Conservation (phyloP, 1,139 yeast species). For the Lodderomyces orthopsilosis region DNA sequence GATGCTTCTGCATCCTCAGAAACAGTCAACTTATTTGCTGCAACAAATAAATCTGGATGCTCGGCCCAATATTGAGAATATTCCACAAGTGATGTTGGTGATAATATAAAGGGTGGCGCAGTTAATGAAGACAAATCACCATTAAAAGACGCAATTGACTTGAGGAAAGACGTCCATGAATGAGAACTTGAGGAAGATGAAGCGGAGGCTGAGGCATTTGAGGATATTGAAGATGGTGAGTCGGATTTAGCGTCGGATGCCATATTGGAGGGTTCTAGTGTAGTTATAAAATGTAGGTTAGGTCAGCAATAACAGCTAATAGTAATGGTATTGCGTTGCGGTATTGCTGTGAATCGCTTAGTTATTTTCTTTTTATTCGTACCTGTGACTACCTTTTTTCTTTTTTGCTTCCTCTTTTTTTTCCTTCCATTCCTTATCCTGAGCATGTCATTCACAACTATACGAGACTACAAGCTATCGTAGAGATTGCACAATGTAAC, state of each 20-base stretch:
- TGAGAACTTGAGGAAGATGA: conserved; percentile 28
- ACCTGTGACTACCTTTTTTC: background rate
- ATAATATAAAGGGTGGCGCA: conserved; percentile 96
- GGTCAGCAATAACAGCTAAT: no score
- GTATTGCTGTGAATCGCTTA: no score
- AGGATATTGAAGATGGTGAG: conserved; percentile 2
- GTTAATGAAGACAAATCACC: conserved; percentile 93
- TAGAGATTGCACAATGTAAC: no score
- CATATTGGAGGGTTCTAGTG: no score
- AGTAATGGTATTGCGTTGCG: no score
- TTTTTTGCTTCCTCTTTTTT: background rate
- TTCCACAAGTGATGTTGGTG: conserved; percentile 85
- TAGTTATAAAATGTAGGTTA: background rate
- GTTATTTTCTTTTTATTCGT: no score
- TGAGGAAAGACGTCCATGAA: conserved; percentile 83
- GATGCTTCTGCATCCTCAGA: conserved; percentile 30
- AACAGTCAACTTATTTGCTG: conserved; percentile 52
- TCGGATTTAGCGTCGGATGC: conserved; percentile 1
- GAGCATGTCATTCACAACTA: no score
- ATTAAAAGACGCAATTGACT: conserved; percentile 88
- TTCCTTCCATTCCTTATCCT: background rate
- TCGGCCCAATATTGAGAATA: conserved; percentile 94
- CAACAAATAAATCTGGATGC: conserved; percentile 78
- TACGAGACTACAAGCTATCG: no score
- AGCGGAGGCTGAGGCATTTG: conserved; percentile 4